A percentile compares a stretch with the other conserved stretches of the same genome.
phyloP scores from a whole-genome alignment of 2,329 filamentous ascomycete species.

The Fusarium goolgardi region DNA sequence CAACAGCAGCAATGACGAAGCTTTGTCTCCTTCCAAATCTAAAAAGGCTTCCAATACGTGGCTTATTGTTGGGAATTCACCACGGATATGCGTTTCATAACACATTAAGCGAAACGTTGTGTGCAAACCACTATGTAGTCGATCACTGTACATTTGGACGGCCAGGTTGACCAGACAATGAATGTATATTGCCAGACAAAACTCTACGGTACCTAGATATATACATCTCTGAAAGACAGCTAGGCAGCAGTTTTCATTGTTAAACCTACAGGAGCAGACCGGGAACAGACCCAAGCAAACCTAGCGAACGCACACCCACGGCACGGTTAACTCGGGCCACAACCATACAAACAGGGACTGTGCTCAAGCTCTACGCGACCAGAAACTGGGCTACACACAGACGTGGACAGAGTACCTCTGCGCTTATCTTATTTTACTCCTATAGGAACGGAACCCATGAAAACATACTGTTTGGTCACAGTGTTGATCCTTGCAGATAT shows the following conservation, averaged over 20 bases:
- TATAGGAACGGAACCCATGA: slow-evolving; percentile 6
- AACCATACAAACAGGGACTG: not conserved
- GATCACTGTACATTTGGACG: not conserved
- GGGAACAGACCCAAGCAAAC: not conserved
- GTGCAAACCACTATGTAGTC: not conserved
- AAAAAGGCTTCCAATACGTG: not conserved
- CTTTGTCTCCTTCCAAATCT: too few species aligned
- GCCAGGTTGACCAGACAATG: not conserved
- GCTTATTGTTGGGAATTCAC: not conserved
- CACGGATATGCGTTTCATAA: not conserved
- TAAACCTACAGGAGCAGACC: not conserved
- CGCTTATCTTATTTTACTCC: not conserved
- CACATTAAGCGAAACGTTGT: not conserved
- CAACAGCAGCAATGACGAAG: not conserved
- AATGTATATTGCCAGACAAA: not conserved
- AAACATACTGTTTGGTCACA: not conserved
- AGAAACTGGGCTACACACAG: slow-evolving; percentile 10
- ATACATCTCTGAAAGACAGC: not conserved
- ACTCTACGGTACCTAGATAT: not conserved
- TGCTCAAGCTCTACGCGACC: slow-evolving; percentile 5
- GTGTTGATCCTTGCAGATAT: not conserved
- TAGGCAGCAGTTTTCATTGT: not conserved
- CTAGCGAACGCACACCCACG: slow-evolving; percentile 12
- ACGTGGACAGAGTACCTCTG: not conserved
- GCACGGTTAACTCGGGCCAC: slow-evolving; percentile 20